phyloP scores from a whole-genome alignment of 2,329 filamentous ascomycete species.

The Colletotrichum magnum region DNA sequence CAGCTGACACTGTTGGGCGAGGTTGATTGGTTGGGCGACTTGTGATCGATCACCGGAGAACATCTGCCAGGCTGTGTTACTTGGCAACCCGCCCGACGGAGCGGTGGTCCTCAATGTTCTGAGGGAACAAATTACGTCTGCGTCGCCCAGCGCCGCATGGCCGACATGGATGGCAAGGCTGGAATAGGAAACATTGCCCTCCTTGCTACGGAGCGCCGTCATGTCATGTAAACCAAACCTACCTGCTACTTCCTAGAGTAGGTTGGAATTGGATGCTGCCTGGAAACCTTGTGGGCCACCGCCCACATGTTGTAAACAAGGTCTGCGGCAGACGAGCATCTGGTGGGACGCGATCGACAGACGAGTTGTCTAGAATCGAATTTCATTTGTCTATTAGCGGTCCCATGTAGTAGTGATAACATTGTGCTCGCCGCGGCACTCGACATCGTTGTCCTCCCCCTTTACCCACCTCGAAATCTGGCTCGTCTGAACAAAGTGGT shows the following conservation, averaged over 20 bases:
- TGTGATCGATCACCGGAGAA: too few species aligned
- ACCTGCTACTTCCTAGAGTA: too few species aligned
- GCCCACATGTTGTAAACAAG: background rate
- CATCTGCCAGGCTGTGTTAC: background rate
- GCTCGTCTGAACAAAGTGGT: background rate
- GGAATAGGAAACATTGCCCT: too few species aligned
- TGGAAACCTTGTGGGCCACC: background rate
- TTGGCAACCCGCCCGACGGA: background rate
- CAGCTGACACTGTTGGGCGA: background rate
- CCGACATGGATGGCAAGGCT: constrained; percentile 4
- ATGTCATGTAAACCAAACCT: constrained; percentile 2
- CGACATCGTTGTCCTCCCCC: too few species aligned
- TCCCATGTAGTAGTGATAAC: background rate
- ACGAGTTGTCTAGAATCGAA: background rate
- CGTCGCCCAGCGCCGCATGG: background rate
- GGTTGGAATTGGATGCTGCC: background rate
- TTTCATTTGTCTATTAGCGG: background rate
- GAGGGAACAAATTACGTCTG: constrained; percentile 1
- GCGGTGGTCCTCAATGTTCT: background rate
- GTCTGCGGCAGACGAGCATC: background rate
- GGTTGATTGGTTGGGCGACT: background rate
- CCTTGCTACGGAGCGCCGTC: too few species aligned
- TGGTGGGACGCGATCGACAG: background rate
- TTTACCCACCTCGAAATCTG: background rate
- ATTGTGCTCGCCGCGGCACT: background rate